phyloP scores from a whole-genome alignment of 1,139 yeast species.

The Debaryomyces sp. region DNA sequence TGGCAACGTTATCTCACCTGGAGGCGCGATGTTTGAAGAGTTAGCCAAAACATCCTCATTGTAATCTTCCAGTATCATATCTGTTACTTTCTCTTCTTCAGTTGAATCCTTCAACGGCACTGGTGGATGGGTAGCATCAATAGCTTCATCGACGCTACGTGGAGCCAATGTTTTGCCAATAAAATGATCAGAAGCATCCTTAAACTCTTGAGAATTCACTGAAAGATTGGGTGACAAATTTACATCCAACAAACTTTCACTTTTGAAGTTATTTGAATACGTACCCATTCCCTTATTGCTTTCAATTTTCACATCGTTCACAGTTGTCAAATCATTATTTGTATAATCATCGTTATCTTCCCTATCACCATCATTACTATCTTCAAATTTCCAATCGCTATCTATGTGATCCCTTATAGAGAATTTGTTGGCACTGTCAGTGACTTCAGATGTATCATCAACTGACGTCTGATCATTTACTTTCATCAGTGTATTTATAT shows the following conservation, averaged over 20 bases:
- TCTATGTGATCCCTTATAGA: slow-evolving; percentile 41
- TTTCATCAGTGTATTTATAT: neutral
- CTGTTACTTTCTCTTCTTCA: slow-evolving; percentile 8
- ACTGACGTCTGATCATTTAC: neutral
- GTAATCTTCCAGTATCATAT: slow-evolving; percentile 8
- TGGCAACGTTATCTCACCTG: slow-evolving; percentile 43
- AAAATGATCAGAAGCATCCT: slow-evolving; percentile 22
- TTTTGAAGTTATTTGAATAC: neutral
- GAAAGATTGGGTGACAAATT: slow-evolving; percentile 19
- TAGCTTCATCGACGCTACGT: slow-evolving; percentile 20
- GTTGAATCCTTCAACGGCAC: slow-evolving; percentile 7
- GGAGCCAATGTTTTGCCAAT: slow-evolving; percentile 25
- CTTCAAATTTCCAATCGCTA: slow-evolving; percentile 45
- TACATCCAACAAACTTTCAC: slow-evolving; percentile 11
- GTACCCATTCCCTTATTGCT: neutral
- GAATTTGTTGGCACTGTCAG: slow-evolving; percentile 22
- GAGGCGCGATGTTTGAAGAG: slow-evolving; percentile 47
- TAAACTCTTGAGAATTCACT: slow-evolving; percentile 16
- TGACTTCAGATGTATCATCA: slow-evolving; percentile 12
- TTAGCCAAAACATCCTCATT: slow-evolving; percentile 34
- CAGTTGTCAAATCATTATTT: slow-evolving; percentile 21
- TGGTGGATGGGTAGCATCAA: slow-evolving; percentile 25
- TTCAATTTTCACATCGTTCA: slow-evolving; percentile 5
- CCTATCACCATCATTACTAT: slow-evolving; percentile 46
- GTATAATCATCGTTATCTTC: slow-evolving; percentile 44